Base-by-base conservation (phyloP, 495 filamentous ascomycete genomes). In the Aspergillus egyptiacus region DNA sequence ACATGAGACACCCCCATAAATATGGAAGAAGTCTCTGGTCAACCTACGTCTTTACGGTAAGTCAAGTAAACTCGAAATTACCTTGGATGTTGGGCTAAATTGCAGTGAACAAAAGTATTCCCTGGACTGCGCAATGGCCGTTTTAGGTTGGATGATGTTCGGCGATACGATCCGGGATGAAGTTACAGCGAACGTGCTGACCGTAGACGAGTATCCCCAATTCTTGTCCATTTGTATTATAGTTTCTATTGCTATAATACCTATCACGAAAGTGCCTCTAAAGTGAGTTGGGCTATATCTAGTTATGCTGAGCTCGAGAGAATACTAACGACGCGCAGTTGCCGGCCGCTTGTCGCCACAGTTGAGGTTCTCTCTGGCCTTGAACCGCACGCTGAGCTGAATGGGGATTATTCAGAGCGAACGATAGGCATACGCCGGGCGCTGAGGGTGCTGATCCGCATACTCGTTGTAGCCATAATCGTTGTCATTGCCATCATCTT, bases 1-100 rank as follows among this genome's bases (percentile, higher is more conserved):
- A 98, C 68, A 98, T 98, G 93, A 77, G 93, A 52, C 93, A 97
- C 63, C 90, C 93, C 0, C 75, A 86, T 36, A 93, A 89, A 59
- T 97, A 93, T 63, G 74, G 72, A 17, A 79, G 78, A 63, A 85
- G 83, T 40, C 74, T 96, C 15, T 81, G 84, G 59, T 77, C 83
- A 32, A 95, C 91, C 1, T 97, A 93, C 60, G 65, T 80, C n/a
- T 96, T 96, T 65, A 95, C 90, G 34, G 87, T 91, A 76, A 61
- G 81, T 58, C 14, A 35, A 6, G 42, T 37, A 34, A 39, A 9
- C n/a, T 11, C 8, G 34, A 19, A 6, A 38, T 22, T 22, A 1
- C 8, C 38, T 40, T 1, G 1, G n/a, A 17, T 18, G 15, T 28
- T 40, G 15, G 14, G 36, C 51, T 65, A 50, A 61, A 41, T 24